These are phyloP conservation scores for Podospora pseudoanserina DNA, from an alignment of 495 filamentous ascomycete species.

Conservation along the genomic window DNA sequence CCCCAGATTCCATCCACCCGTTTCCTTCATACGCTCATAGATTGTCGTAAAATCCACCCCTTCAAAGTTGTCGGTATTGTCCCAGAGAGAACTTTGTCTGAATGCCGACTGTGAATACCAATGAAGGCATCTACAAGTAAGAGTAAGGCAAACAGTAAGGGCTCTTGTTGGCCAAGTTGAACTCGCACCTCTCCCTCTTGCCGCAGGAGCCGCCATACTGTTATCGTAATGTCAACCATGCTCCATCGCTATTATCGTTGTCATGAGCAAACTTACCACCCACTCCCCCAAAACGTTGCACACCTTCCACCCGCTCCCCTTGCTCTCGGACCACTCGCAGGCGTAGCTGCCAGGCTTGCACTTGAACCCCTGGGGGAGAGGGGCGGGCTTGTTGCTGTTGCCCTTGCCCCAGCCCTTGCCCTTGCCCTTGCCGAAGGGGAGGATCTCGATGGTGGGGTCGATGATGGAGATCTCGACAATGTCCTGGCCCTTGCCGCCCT, in stretches of 20 bases:
- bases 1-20: neutral
- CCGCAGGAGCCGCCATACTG: slow-evolving; percentile 26
- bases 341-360: slow-evolving; percentile 30
- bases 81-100: neutral
- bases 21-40: neutral
- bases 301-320: slow-evolving; percentile 23
- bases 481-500: neutral
- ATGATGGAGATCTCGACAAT: neutral
- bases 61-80: neutral
- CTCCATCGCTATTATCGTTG: no score
- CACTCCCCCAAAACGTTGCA: slow-evolving; percentile 23
- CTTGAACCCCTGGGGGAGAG: neutral
- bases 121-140: neutral
- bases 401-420: neutral
- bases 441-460: neutral
- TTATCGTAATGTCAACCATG: neutral
- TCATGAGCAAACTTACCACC: slow-evolving; percentile 22
- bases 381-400: neutral
- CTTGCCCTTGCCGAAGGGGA: neutral
- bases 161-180: slow-evolving; percentile 24
- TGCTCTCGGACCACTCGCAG: slow-evolving; percentile 20
- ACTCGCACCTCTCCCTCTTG: slow-evolving; percentile 23
- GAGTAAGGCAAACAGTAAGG: slow-evolving; percentile 29
- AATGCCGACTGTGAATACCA: neutral
- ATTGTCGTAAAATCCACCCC: neutral